Percentiles rank a stretch among this genome's conserved stretches.
Evolutionary conservation across 148 eudicot species (phyloP).

Genomic region (Heliosperma pusillum): DNA sequence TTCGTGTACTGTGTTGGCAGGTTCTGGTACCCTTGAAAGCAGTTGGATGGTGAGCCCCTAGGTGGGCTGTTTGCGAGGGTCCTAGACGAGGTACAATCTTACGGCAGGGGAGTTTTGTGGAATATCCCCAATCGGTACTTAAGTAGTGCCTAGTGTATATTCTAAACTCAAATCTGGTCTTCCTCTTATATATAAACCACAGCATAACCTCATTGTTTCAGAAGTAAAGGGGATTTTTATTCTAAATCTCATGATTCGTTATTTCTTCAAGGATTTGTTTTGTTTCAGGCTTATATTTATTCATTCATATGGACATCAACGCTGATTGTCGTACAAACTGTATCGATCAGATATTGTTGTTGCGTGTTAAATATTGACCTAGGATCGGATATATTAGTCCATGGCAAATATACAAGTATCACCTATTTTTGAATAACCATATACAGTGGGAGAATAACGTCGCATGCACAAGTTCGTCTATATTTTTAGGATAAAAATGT

Average conservation of each 20-base stretch:
- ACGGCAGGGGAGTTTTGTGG: slow-evolving; percentile 26
- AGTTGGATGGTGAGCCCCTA: slow-evolving; percentile 12
- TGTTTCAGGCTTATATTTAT: background rate
- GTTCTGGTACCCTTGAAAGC: background rate
- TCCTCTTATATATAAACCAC: slow-evolving; percentile 17
- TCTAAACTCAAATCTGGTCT: slow-evolving; percentile 6
- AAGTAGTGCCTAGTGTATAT: slow-evolving; percentile 26
- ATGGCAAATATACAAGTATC: too few species aligned
- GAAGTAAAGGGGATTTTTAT: background rate
- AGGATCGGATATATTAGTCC: too few species aligned
- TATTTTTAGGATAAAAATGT: too few species aligned
- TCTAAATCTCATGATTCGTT: slow-evolving; percentile 1
- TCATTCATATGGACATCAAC: too few species aligned
- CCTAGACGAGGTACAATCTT: slow-evolving; percentile 12
- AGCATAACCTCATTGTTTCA: slow-evolving; percentile 6
- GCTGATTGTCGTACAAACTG: too few species aligned
- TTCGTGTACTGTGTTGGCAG: slow-evolving; percentile 13
- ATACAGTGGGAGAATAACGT: too few species aligned
- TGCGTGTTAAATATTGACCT: background rate
- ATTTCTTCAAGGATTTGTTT: background rate
- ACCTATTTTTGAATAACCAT: too few species aligned
- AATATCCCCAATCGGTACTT: slow-evolving; percentile 2
- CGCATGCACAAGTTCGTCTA: too few species aligned
- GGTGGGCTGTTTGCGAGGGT: slow-evolving; percentile 7
- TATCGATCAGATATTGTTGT: too few species aligned